These are phyloP conservation scores for Candida broadrunensis DNA, from an alignment of 805 yeast species.

Conservation along the genomic window DNA sequence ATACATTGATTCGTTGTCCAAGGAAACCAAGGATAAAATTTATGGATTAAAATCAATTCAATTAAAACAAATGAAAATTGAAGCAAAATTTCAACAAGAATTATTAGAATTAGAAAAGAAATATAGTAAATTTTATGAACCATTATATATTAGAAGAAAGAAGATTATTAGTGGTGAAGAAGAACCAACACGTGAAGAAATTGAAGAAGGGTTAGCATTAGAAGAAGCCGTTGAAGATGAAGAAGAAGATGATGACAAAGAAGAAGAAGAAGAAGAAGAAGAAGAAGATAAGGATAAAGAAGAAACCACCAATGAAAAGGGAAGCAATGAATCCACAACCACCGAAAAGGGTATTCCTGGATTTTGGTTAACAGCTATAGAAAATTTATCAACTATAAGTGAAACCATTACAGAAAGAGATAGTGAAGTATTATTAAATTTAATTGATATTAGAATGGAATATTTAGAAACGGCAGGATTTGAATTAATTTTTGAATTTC, in stretches of 20 bases:
- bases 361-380: constrained; percentile 95
- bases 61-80: constrained; percentile 73
- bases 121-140: constrained; percentile 68
- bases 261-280: constrained; percentile 12
- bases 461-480: constrained; percentile 87
- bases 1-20: constrained; percentile 75
- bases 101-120: constrained; percentile 82
- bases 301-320: constrained; percentile 42
- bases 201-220: constrained; percentile 72
- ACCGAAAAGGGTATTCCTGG: constrained; percentile 77
- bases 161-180: constrained; percentile 66
- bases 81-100: constrained; percentile 89
- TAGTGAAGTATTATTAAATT: constrained; percentile 69
- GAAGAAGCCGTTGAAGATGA: constrained; percentile 53
- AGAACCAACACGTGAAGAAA: constrained; percentile 78
- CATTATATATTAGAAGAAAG: constrained; percentile 71
- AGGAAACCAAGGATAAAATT: constrained; percentile 69
- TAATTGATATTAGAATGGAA: constrained; percentile 71
- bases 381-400: constrained; percentile 75
- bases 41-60: constrained; percentile 81
- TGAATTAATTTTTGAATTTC: constrained; percentile 78
- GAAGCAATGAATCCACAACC: constrained; percentile 36
- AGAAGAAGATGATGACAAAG: constrained; percentile 23
- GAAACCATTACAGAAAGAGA: constrained; percentile 90
- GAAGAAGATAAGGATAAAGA: constrained; percentile 40